A percentile compares a stretch with the other conserved stretches of the same genome.
phyloP scores from a whole-genome alignment of 441 rosid species.

The Pelargonium citronellum region DNA sequence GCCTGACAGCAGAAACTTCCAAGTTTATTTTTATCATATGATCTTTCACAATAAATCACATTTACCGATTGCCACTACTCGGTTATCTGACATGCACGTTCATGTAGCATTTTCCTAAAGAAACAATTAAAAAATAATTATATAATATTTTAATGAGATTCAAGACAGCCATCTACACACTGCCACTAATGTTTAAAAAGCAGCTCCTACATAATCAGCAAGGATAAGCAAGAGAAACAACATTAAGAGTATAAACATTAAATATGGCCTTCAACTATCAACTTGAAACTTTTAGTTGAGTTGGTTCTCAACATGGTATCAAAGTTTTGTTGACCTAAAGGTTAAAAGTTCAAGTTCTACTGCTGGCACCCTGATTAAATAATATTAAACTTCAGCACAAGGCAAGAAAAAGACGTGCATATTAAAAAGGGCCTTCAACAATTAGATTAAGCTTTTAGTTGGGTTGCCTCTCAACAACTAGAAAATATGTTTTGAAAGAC shows the following conservation, averaged over 20 bases:
- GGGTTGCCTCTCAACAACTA: too few relatives aligned
- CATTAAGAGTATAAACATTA: background rate
- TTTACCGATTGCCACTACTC: background rate
- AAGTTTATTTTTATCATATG: constrained; percentile 4
- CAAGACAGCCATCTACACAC: background rate
- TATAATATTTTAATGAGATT: background rate
- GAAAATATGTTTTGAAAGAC: background rate
- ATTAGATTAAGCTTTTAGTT: too few relatives aligned
- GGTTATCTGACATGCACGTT: background rate
- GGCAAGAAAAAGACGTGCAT: too few relatives aligned
- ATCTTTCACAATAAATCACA: background rate
- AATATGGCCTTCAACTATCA: too few relatives aligned
- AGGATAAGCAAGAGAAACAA: background rate
- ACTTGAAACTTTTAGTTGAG: background rate
- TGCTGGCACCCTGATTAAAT: too few relatives aligned
- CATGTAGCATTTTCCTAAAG: background rate
- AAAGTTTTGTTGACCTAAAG: too few relatives aligned
- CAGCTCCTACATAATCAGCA: background rate
- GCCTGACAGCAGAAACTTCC: background rate
- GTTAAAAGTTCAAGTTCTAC: too few relatives aligned
- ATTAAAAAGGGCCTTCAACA: too few relatives aligned
- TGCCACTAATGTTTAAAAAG: background rate
- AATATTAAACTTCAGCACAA: too few relatives aligned
- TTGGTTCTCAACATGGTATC: too few relatives aligned
- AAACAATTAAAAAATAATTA: background rate